Percentiles rank a stretch among this genome's conserved stretches.
Evolutionary conservation across 2,329 filamentous ascomycete species (phyloP).

Genomic region (Alternaria burnsii): DNA sequence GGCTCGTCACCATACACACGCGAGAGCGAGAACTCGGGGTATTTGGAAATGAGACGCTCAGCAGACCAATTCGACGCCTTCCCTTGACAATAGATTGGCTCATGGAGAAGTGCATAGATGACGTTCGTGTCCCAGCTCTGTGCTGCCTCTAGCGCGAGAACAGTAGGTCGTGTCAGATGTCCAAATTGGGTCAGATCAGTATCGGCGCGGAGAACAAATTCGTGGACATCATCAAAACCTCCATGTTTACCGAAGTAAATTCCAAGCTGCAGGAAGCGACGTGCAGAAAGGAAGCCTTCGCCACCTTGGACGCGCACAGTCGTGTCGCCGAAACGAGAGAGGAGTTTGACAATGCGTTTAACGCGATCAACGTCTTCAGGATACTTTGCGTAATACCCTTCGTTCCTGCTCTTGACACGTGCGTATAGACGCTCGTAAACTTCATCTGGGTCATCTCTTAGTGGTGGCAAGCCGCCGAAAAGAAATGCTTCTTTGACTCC

Average conservation of each 20-base stretch:
- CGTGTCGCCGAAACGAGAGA: conserved; percentile 65
- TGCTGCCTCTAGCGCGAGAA: conserved; percentile 72
- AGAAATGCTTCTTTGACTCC: conserved; percentile 83
- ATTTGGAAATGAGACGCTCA: conserved; percentile 65
- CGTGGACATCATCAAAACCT: conserved; percentile 48
- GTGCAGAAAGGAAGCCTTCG: conserved; percentile 71
- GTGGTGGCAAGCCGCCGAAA: conserved; percentile 82
- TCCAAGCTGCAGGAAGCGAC: conserved; percentile 79
- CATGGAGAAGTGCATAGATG: conserved; percentile 87
- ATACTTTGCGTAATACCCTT: conserved; percentile 83
- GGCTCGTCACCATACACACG: conserved; percentile 57
- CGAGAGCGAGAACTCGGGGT: conserved; percentile 55
- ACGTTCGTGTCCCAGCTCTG: conserved; percentile 77
- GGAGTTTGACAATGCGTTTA: conserved; percentile 70
- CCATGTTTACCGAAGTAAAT: conserved; percentile 79
- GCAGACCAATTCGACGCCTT: conserved; percentile 77
- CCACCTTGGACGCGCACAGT: conserved; percentile 75
- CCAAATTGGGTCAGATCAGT: conserved; percentile 79
- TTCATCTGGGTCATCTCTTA: conserved; percentile 74
- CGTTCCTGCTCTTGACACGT: conserved; percentile 75
- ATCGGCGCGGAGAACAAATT: conserved; percentile 73
- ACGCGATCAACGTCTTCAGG: conserved; percentile 79
- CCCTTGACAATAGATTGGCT: conserved; percentile 83
- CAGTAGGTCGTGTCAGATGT: conserved; percentile 75
- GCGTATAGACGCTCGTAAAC: conserved; percentile 77